Conservation (phyloP, 2,329 filamentous ascomycete genomes). For the Cryphonectria radicalis region DNA sequence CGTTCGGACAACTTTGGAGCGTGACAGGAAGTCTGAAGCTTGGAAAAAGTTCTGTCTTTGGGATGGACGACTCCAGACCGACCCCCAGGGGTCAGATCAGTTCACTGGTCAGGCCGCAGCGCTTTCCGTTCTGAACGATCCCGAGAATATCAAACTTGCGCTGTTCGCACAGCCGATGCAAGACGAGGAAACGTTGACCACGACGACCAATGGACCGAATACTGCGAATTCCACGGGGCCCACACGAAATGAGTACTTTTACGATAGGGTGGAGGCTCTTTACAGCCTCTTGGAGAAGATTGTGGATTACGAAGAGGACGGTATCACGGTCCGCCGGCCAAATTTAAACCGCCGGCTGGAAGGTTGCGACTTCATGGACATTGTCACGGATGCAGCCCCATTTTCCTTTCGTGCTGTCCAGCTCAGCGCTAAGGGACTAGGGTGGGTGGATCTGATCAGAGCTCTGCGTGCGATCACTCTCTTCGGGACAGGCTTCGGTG, state of each 20-base stretch:
- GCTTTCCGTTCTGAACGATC: too few species aligned
- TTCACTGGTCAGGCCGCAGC: too few species aligned
- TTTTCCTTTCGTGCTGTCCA: slow-evolving; percentile 35
- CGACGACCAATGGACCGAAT: neutral
- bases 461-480: slow-evolving; percentile 34
- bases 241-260: slow-evolving; percentile 30
- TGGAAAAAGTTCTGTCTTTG: too few species aligned
- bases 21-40: too few species aligned
- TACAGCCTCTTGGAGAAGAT: slow-evolving; percentile 37
- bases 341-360: slow-evolving; percentile 38
- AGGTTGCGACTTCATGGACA: slow-evolving; percentile 38
- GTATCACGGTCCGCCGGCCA: too few species aligned
- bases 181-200: neutral
- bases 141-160: too few species aligned
- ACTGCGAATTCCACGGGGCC: neutral
- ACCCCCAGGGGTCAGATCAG: too few species aligned
- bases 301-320: slow-evolving; percentile 34
- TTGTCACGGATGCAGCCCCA: slow-evolving; percentile 32
- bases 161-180: too few species aligned
- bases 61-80: too few species aligned
- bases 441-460: slow-evolving; percentile 40
- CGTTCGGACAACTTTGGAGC: slow-evolving; percentile 36
- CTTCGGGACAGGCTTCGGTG: slow-evolving; percentile 33
- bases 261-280: slow-evolving; percentile 36
- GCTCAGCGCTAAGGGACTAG: too few species aligned